Percentiles rank a stretch among this genome's conserved stretches.
phyloP scores from a whole-genome alignment of 371 early-diverging fungal genomes.

The Blakeslea trispora region DNA sequence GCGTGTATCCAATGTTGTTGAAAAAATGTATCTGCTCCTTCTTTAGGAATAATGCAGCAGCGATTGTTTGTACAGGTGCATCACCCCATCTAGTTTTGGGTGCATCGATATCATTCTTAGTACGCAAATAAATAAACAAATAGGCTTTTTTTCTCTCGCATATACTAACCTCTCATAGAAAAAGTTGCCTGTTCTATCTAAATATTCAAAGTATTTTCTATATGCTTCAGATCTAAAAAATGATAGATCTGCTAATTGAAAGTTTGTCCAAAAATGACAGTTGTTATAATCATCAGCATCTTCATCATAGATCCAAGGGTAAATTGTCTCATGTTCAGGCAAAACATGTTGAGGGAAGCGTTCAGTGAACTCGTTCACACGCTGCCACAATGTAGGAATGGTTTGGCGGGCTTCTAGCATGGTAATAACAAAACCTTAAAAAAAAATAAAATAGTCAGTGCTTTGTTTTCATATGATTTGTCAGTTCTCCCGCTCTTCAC shows the following conservation, averaged over 20 bases:
- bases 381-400: constrained; percentile 79
- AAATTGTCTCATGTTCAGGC: constrained; percentile 25
- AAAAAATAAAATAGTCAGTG: background rate
- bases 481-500: background rate
- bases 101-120: background rate
- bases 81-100: constrained; percentile 66
- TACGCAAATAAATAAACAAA: background rate
- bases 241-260: constrained; percentile 71
- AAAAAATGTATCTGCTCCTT: constrained; percentile 86
- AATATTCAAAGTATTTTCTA: constrained; percentile 71
- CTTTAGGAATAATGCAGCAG: constrained; percentile 78
- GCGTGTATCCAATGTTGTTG: constrained; percentile 81
- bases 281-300: constrained; percentile 46
- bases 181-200: constrained; percentile 89
- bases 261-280: constrained; percentile 80
- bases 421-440: constrained; percentile 67
- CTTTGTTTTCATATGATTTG: background rate
- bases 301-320: constrained; percentile 32
- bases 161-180: constrained; percentile 82
- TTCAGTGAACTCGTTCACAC: constrained; percentile 57
- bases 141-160: too few species aligned
- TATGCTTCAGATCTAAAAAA: constrained; percentile 78
- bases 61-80: constrained; percentile 75
- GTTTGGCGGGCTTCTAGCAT: constrained; percentile 77
- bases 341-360: constrained; percentile 32